Percentiles rank a stretch among this genome's conserved stretches.
Evolutionary conservation across 2,329 filamentous ascomycete species (phyloP).

Genomic region (Penicillium italicum): DNA sequence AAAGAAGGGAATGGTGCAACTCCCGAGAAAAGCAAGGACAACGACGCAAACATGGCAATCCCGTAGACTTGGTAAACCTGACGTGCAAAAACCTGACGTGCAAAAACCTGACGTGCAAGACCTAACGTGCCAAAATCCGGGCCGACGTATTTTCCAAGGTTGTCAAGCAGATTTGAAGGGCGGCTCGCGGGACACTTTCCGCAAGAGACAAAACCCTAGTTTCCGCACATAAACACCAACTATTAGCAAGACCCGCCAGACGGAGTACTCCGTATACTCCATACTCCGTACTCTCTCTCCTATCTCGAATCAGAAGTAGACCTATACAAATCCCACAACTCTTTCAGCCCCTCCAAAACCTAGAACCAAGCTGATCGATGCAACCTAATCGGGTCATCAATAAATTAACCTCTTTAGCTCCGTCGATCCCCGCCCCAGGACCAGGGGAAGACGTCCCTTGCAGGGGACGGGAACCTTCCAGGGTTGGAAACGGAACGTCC

Average conservation of each 20-base stretch:
- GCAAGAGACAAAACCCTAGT: too few species aligned
- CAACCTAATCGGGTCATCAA: neutral
- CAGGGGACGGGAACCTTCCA: neutral
- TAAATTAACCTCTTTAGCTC: neutral
- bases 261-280: too few species aligned
- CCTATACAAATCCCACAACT: too few species aligned
- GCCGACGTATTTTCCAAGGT: neutral
- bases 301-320: too few species aligned
- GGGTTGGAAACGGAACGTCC: neutral
- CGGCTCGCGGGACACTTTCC: too few species aligned
- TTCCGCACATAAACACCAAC: too few species aligned
- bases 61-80: neutral
- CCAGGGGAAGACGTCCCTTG: neutral
- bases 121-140: neutral
- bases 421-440: neutral
- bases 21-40: neutral
- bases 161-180: neutral
- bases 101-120: neutral
- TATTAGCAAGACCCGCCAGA: too few species aligned
- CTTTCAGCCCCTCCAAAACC: too few species aligned
- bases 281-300: too few species aligned
- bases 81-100: neutral
- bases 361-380: neutral
- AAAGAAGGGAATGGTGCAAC: neutral
- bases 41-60: neutral